Conservation (phyloP, 371 early-diverging fungal genomes). For the Mucor mucedo region DNA sequence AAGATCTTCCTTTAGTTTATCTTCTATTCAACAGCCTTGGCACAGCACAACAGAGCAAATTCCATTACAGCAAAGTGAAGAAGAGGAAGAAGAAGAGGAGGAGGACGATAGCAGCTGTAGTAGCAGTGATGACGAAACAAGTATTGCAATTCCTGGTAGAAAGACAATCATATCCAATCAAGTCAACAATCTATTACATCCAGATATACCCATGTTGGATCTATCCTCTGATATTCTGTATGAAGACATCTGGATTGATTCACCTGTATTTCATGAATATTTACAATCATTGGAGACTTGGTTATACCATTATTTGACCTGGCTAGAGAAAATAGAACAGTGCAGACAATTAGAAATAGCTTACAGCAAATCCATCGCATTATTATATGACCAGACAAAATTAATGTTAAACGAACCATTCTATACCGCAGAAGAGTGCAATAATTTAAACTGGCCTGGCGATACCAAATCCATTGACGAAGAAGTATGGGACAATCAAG, state of each 20-base stretch:
- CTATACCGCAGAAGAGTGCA: conserved; percentile 23
- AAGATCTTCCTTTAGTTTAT: conserved; percentile 25
- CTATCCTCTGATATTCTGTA: conserved; percentile 29
- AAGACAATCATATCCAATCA: conserved; percentile 14
- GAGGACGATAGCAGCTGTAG: conserved; percentile 9
- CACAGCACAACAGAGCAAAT: not conserved
- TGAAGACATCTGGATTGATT: conserved; percentile 45
- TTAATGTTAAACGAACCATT: conserved; percentile 27
- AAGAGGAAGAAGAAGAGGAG: conserved; percentile 2
- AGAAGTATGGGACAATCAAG: conserved; percentile 20
- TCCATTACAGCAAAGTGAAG: not conserved
- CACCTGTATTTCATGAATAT: conserved; percentile 36
- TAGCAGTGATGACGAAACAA: conserved; percentile 74
- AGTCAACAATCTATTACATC: conserved; percentile 2
- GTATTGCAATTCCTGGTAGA: conserved; percentile 95
- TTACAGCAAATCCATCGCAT: conserved; percentile 28
- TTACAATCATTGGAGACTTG: conserved; percentile 29
- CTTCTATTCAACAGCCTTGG: conserved; percentile 16
- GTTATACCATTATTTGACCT: conserved; percentile 30
- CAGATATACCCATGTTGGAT: conserved; percentile 13
- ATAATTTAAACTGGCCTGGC: conserved; percentile 20
- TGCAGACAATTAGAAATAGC: conserved; percentile 41
- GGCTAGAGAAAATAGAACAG: conserved; percentile 35
- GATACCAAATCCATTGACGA: conserved; percentile 12
- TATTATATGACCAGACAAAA: conserved; percentile 28